Conservation (phyloP, 179 eudicot species). For the Camellia oleifera region DNA sequence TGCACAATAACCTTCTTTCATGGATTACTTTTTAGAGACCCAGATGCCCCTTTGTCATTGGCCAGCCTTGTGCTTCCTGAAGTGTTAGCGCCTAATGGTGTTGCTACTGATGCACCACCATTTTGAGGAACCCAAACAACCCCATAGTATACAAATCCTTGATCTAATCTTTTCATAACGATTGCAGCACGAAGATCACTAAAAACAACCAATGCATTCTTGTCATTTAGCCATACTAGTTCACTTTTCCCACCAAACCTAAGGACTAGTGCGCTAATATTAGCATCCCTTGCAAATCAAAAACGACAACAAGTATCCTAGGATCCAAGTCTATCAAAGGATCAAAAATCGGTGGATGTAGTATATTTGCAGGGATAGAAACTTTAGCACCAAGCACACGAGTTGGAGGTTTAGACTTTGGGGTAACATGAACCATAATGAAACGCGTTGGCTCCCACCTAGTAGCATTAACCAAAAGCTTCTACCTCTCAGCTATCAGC, state of each 20-base stretch:
- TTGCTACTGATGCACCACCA: constrained; percentile 28
- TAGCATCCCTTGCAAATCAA: constrained; percentile 87
- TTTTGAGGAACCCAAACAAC: constrained; percentile 52
- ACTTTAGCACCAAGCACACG: constrained; percentile 74
- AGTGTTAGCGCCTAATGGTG: constrained; percentile 32
- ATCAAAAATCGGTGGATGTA: constrained; percentile 57
- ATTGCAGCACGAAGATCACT: constrained; percentile 93
- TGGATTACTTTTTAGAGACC: constrained; percentile 48
- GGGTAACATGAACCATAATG: constrained; percentile 68
- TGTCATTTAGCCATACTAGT: constrained; percentile 93
- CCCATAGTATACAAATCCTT: constrained; percentile 77
- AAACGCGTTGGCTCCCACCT: constrained; percentile 98
- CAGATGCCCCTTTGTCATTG: constrained; percentile 22
- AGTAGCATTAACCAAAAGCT: constrained; percentile 69
- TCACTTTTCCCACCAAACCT: constrained; percentile 99
- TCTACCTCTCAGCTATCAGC: constrained; percentile 93
- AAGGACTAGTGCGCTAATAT: constrained; percentile 79
- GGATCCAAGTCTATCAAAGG: constrained; percentile 90
- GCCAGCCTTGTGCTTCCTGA: constrained; percentile 47
- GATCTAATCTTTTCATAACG: constrained; percentile 95
- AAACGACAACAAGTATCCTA: constrained; percentile 74
- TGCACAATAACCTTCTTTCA: constrained; percentile 87
- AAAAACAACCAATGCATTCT: constrained; percentile 86
- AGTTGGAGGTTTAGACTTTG: constrained; percentile 73
- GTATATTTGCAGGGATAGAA: constrained; percentile 27